phyloP scores from a whole-genome alignment of 1,284 basidiomycete species.

The Naganishia sp. region DNA sequence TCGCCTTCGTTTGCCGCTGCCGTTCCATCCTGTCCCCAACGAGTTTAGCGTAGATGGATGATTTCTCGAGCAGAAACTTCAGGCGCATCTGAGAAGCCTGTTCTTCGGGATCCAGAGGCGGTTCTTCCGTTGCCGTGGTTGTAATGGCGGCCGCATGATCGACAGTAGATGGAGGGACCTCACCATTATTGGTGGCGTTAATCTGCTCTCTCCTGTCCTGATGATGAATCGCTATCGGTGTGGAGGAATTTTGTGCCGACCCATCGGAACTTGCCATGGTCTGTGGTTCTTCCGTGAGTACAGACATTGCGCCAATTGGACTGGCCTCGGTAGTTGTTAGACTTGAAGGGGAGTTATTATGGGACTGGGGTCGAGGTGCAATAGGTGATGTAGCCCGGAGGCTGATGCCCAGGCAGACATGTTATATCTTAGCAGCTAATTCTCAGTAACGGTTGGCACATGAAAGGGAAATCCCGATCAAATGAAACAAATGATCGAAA shows the following conservation, averaged over 20 bases:
- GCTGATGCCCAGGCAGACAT: neutral
- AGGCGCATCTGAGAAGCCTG: conserved; percentile 27
- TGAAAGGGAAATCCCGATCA: conserved; percentile 26
- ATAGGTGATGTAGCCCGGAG: neutral
- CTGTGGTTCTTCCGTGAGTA: neutral
- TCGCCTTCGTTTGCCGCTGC: conserved; percentile 50
- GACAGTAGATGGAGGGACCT: neutral
- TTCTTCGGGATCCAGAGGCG: conserved; percentile 6
- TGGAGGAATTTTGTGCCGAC: neutral
- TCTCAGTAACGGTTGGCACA: conserved; percentile 4
- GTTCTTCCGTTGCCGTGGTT: neutral
- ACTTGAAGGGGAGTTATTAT: neutral
- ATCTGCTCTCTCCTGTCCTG: conserved; percentile 1
- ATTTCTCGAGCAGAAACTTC: conserved; percentile 49
- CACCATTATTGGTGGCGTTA: conserved; percentile 14
- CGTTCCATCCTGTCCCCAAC: conserved; percentile 55
- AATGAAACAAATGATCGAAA: conserved; percentile 12
- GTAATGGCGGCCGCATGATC: neutral
- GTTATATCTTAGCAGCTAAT: conserved; percentile 7
- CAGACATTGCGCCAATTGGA: neutral
- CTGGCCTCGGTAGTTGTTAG: neutral
- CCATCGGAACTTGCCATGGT: neutral
- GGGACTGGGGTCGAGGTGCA: neutral
- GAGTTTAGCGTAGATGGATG: conserved; percentile 53
- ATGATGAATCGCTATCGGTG: neutral